Percentiles rank a stretch among this genome's conserved stretches.
These are phyloP conservation scores for Geotrichum histeridarum DNA, from an alignment of 1,139 yeast genomes.

Conservation along the genomic window DNA sequence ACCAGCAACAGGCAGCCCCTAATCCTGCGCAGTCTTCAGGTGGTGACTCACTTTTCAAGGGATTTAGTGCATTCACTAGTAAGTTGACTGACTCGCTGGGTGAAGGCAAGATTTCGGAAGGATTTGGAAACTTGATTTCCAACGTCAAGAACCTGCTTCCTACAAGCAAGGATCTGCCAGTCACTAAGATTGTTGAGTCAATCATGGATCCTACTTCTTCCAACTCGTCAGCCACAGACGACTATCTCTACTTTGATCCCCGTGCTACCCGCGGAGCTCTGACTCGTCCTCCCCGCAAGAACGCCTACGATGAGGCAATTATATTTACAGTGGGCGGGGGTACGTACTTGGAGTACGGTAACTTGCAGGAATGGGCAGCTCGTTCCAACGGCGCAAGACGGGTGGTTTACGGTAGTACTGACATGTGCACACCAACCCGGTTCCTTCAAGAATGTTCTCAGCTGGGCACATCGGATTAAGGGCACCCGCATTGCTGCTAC, in stretches of 20 bases:
- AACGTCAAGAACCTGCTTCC: slow-evolving; percentile 86
- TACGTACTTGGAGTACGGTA: slow-evolving; percentile 87
- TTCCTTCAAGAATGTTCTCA: slow-evolving; percentile 69
- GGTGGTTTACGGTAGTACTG: slow-evolving; percentile 85
- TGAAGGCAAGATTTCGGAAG: slow-evolving; percentile 64
- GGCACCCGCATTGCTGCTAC: neutral
- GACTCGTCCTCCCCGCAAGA: slow-evolving; percentile 83
- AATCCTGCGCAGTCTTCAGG: slow-evolving; percentile 25
- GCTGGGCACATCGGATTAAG: slow-evolving; percentile 41
- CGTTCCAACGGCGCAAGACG: slow-evolving; percentile 38
- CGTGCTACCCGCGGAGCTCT: slow-evolving; percentile 79
- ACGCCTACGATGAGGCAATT: slow-evolving; percentile 69
- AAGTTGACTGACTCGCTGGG: slow-evolving; percentile 60
- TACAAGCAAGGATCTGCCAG: slow-evolving; percentile 78
- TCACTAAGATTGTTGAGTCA: slow-evolving; percentile 85
- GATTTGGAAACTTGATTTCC: slow-evolving; percentile 81
- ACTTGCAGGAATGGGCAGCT: slow-evolving; percentile 82
- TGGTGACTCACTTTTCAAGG: slow-evolving; percentile 49
- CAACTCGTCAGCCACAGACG: slow-evolving; percentile 55
- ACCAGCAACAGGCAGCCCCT: slow-evolving; percentile 24
- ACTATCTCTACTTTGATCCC: slow-evolving; percentile 86
- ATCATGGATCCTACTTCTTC: slow-evolving; percentile 75
- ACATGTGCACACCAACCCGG: slow-evolving; percentile 66
- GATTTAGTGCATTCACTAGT: slow-evolving; percentile 72
- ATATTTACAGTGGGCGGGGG: slow-evolving; percentile 98